A percentile compares a stretch with the other conserved stretches of the same genome.
These are phyloP conservation scores for Arthrinium puccinioides DNA, from an alignment of 2,329 filamentous ascomycete genomes.

Conservation along the genomic window DNA sequence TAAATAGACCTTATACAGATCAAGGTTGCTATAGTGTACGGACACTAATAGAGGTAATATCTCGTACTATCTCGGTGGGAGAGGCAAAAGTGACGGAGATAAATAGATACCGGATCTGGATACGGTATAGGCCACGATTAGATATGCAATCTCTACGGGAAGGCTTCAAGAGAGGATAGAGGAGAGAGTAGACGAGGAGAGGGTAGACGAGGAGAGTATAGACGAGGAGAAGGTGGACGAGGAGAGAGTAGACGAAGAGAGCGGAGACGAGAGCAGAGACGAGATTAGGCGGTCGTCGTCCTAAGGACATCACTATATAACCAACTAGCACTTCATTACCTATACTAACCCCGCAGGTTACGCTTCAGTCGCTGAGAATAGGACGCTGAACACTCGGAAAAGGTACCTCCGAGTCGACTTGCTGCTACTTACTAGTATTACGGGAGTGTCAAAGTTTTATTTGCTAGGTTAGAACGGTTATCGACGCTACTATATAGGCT, in stretches of 20 bases:
- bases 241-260: too few species aligned
- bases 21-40: neutral
- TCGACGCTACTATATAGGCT: neutral
- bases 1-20: neutral
- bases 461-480: neutral
- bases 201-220: too few species aligned
- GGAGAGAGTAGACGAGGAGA: neutral
- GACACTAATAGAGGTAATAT: neutral
- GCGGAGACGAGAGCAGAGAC: too few species aligned
- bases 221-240: too few species aligned
- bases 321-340: neutral
- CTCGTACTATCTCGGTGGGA: neutral
- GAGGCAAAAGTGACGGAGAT: neutral
- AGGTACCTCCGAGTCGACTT: neutral
- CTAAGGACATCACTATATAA: neutral
- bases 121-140: neutral
- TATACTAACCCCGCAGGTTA: slow-evolving; percentile 1
- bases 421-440: slow-evolving; percentile 1
- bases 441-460: neutral
- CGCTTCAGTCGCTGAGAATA: slow-evolving; percentile 3
- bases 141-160: neutral
- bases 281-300: too few species aligned
- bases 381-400: slow-evolving; percentile 4
- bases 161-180: neutral
- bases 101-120: slow-evolving; percentile 1